These are phyloP conservation scores for Ophioceras dolichostomum DNA, from an alignment of 2,329 filamentous ascomycete genomes.

Conservation along the genomic window DNA sequence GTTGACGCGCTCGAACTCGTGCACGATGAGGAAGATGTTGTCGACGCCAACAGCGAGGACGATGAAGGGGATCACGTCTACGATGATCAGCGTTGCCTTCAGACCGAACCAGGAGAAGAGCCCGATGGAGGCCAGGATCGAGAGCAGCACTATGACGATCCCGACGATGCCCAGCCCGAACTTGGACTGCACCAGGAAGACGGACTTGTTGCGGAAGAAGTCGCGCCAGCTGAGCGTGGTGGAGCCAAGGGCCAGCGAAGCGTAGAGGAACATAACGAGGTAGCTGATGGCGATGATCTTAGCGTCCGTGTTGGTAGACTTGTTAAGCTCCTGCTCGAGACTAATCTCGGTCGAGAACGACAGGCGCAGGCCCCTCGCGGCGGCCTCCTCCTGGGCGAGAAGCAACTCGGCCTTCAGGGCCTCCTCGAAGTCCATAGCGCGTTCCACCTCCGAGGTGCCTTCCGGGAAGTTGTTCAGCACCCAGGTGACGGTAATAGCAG, in stretches of 20 bases:
- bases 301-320: conserved; percentile 95
- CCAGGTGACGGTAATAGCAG: conserved; percentile 84
- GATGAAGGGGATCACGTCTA: conserved; percentile 95
- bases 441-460: conserved; percentile 54
- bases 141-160: conserved; percentile 94
- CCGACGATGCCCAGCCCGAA: conserved; percentile 91
- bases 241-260: conserved; percentile 82
- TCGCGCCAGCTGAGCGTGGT: conserved; percentile 69
- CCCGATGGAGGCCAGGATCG: conserved; percentile 87
- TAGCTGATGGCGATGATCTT: conserved; percentile 96
- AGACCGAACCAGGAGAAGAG: conserved; percentile 85
- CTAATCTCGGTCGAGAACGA: conserved; percentile 96
- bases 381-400: conserved; percentile 70
- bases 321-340: conserved; percentile 90
- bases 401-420: conserved; percentile 63
- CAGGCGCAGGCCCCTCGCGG: conserved; percentile 63
- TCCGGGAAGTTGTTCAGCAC: conserved; percentile 80
- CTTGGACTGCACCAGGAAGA: conserved; percentile 87
- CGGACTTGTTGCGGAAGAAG: conserved; percentile 68
- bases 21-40: conserved; percentile 97
- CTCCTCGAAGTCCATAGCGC: conserved; percentile 82
- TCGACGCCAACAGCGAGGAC: conserved; percentile 94
- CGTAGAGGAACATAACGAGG: conserved; percentile 97
- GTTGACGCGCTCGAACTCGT: conserved; percentile 95
- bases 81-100: conserved; percentile 94